phyloP scores from a whole-genome alignment of 2,329 filamentous ascomycete species.

The Juglanconis sp. region DNA sequence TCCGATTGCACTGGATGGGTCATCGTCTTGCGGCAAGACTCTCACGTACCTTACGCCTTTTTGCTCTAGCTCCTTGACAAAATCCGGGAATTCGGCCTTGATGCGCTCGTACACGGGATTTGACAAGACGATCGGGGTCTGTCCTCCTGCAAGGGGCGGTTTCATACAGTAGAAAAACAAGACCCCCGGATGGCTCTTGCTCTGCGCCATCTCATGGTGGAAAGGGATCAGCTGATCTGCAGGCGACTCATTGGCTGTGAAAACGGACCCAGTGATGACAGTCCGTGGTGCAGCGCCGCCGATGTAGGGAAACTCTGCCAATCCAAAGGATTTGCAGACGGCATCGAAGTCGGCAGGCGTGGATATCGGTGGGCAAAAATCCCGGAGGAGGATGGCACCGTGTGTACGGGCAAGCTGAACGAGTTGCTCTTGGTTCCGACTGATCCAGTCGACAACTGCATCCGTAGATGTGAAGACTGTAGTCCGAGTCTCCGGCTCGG shows the following conservation, averaged over 20 bases:
- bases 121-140: conserved; percentile 16
- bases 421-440: conserved; percentile 1
- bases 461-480: neutral
- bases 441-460: conserved; percentile 9
- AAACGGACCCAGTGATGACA: conserved; percentile 13
- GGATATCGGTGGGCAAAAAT: conserved; percentile 12
- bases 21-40: conserved; percentile 6
- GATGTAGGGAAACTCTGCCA: conserved; percentile 12
- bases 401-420: conserved; percentile 8
- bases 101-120: conserved; percentile 14
- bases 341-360: conserved; percentile 12
- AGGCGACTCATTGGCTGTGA: conserved; percentile 17
- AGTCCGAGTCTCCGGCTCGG: conserved; percentile 18
- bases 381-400: conserved; percentile 14
- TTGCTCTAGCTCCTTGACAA: conserved; percentile 13
- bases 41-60: conserved; percentile 16
- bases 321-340: conserved; percentile 10
- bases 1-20: conserved; percentile 17
- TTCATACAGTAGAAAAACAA: conserved; percentile 17
- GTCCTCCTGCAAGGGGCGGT: conserved; percentile 2
- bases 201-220: conserved; percentile 19
- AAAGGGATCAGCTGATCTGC: conserved; percentile 18
- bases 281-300: conserved; percentile 15
- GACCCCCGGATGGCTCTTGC: conserved; percentile 10
- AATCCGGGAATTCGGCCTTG: conserved; percentile 4